phyloP scores from a whole-genome alignment of 1,284 basidiomycete species.

The Schizopora paradoxa region DNA sequence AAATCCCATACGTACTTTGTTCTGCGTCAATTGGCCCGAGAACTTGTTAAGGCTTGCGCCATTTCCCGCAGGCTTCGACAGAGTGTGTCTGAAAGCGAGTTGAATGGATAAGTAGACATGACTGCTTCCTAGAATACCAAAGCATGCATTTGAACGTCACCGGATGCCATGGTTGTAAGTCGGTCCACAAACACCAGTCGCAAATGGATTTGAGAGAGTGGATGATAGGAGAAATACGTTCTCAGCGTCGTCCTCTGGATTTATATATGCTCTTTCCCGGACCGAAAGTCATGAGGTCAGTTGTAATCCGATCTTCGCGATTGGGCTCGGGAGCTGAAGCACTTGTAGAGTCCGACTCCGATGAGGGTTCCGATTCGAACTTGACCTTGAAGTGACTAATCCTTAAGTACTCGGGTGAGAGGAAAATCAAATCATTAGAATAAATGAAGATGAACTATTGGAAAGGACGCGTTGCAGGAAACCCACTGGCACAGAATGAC shows the following conservation, averaged over 20 bases:
- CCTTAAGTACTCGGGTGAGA: no score
- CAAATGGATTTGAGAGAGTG: no score
- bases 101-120: neutral
- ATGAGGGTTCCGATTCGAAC: no score
- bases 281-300: neutral
- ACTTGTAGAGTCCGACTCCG: no score
- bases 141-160: neutral
- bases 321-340: neutral
- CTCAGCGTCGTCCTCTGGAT: no score
- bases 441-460: neutral
- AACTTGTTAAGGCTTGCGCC: conserved; percentile 58
- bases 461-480: neutral
- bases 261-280: no score
- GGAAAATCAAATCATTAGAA: no score
- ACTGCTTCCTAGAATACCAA: neutral
- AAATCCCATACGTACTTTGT: conserved; percentile 43
- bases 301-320: neutral
- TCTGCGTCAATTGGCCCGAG: conserved; percentile 62
- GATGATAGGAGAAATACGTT: no score
- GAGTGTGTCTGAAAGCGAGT: conserved; percentile 17
- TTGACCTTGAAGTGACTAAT: no score
- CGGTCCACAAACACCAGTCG: no score
- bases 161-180: no score
- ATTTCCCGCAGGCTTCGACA: conserved; percentile 16
- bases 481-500: neutral